Evolutionary conservation across 2,329 filamentous ascomycete genomes (phyloP).

Genomic region (Calcarisporium arbuscula): DNA sequence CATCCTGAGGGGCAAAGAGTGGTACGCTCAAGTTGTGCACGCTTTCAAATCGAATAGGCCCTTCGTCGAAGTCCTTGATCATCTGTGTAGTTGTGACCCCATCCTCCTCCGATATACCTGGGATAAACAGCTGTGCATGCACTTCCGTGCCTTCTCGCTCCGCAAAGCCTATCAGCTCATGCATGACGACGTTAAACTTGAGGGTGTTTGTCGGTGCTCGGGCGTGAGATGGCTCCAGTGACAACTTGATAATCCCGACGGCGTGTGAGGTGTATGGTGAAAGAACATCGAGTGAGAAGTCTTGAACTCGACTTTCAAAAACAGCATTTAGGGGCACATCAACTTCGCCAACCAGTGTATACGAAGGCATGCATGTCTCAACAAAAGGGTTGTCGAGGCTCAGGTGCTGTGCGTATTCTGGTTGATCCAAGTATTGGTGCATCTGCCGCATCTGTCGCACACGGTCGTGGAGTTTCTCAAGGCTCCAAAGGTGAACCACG

Average conservation of each 20-base stretch:
- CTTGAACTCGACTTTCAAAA: slow-evolving; percentile 89
- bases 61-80: slow-evolving; percentile 90
- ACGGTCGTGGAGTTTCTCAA: slow-evolving; percentile 84
- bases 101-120: slow-evolving; percentile 81
- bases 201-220: slow-evolving; percentile 86
- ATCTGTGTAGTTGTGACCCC: slow-evolving; percentile 94
- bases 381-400: slow-evolving; percentile 89
- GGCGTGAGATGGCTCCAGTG: slow-evolving; percentile 87
- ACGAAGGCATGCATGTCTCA: slow-evolving; percentile 85
- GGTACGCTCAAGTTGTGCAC: slow-evolving; percentile 97
- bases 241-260: slow-evolving; percentile 83
- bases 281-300: slow-evolving; percentile 83
- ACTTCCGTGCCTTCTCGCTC: slow-evolving; percentile 94
- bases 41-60: slow-evolving; percentile 88
- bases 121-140: slow-evolving; percentile 93
- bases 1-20: slow-evolving; percentile 61
- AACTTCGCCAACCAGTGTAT: slow-evolving; percentile 85
- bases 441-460: slow-evolving; percentile 92
- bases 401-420: slow-evolving; percentile 90
- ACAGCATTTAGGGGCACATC: slow-evolving; percentile 90
- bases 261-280: slow-evolving; percentile 90
- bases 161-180: slow-evolving; percentile 88
- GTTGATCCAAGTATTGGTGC: slow-evolving; percentile 92
- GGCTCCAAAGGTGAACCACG: slow-evolving; percentile 87
- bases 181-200: slow-evolving; percentile 99